phyloP scores from a whole-genome alignment of 2,329 filamentous ascomycete species.

The Bipolaris cookei region DNA sequence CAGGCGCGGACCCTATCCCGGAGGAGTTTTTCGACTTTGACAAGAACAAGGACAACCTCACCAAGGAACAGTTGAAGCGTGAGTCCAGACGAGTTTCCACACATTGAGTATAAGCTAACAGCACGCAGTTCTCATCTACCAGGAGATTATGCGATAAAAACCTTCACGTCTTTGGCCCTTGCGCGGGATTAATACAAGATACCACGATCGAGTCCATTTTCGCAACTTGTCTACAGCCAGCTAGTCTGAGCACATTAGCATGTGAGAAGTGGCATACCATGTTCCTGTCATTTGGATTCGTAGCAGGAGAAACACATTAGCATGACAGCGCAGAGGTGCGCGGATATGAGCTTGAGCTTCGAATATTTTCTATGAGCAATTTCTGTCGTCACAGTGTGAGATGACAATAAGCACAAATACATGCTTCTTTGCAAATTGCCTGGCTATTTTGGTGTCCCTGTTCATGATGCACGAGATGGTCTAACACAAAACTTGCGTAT shows the following conservation, averaged over 20 bases:
- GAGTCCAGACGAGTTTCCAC: conserved; percentile 33
- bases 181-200: conserved; percentile 33
- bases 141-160: conserved; percentile 86
- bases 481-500: neutral
- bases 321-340: conserved; percentile 6
- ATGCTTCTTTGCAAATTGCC: conserved; percentile 14
- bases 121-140: conserved; percentile 78
- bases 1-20: conserved; percentile 92
- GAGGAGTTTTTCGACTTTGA: conserved; percentile 99
- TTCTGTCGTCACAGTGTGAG: conserved; percentile 17
- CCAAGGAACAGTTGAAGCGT: conserved; percentile 98
- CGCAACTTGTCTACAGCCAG: conserved; percentile 29
- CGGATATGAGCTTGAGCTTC: conserved; percentile 8
- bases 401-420: conserved; percentile 19
- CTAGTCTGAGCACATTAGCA: conserved; percentile 34
- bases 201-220: conserved; percentile 28
- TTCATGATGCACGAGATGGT: neutral
- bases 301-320: conserved; percentile 14
- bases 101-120: conserved; percentile 22
- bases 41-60: conserved; percentile 98
- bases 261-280: conserved; percentile 18
- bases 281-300: conserved; percentile 22
- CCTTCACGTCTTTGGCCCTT: conserved; percentile 11
- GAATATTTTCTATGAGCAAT: conserved; percentile 13
- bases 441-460: neutral